phyloP scores from a whole-genome alignment of 2,329 filamentous ascomycete genomes.

The Ascochyta koolunga region DNA sequence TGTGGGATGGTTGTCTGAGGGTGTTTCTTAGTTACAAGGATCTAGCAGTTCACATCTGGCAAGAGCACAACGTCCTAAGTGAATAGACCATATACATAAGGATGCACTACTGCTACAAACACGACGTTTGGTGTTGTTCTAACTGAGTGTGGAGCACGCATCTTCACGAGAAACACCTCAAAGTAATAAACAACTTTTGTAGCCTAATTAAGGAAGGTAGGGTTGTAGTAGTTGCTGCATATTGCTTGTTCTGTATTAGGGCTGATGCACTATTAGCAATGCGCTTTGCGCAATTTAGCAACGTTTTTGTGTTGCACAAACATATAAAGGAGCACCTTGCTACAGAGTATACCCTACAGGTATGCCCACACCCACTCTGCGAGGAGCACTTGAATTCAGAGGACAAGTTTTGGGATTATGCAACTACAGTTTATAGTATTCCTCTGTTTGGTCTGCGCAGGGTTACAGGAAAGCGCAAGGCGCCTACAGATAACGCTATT shows the following conservation, averaged over 20 bases:
- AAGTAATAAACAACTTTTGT: not conserved
- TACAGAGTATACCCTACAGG: not conserved
- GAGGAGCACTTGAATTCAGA: not conserved
- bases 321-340: not conserved
- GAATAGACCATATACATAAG: not conserved
- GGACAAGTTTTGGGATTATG: not conserved
- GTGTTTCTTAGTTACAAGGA: not conserved
- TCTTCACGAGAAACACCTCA: not conserved
- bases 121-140: not conserved
- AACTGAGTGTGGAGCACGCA: not conserved
- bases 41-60: not conserved
- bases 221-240: not conserved
- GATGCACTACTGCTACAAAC: not conserved
- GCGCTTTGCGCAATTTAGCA: not conserved
- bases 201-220: not conserved
- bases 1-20: not conserved
- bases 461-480: not conserved
- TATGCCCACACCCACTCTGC: not conserved
- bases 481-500: no score
- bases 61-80: not conserved
- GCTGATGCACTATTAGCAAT: not conserved
- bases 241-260: not conserved
- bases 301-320: not conserved
- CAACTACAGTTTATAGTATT: not conserved
- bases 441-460: not conserved